Evolutionary conservation across 2,329 filamentous ascomycete genomes (phyloP), one percentile per base, ranked within the genome.

Genomic region (Aspergillus neoniger): DNA sequence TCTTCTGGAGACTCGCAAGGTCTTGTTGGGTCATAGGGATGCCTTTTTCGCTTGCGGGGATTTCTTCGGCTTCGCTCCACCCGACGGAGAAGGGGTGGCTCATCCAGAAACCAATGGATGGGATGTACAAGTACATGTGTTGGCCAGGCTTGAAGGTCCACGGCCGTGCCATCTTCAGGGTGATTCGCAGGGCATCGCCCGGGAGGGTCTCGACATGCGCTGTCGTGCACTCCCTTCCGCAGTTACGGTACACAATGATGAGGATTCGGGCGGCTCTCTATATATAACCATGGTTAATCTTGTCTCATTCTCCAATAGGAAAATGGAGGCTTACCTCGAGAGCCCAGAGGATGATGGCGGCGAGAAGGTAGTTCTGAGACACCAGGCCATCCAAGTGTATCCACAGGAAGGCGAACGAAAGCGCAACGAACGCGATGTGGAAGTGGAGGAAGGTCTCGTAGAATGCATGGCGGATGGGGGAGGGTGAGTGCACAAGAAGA

Each of bases 391-490:
- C 85, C 9, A 90, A 87, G 79, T 98, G 95, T 39, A 93, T 80
- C 84, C 88, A 95, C 8, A 93, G 87, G 69, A 88, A 88, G 59
- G 85, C 81, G 54, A 97, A 85, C 51, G 82, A 80, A 57, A 91
- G 72, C 38, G 89, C 76, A 41, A 88, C 92, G 54, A 96, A 79
- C 39, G 91, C 75, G 67, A 96, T 92, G 78, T 98, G 95, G 30
- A 89, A 78, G 73, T 91, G 91, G 69, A 98, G 84, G 79, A 99
- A 99, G 1, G 92, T 96, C 79, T 99, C 95, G 80, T 99, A 99
- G 74, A 96, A 97, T 41, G 93, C 92, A 76, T 97, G 94, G 63
- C 95, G 88, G 55, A 99, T 73, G 0, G 92, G 89, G 2, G 92
- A 94, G 57, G 90, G 80, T 9, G 92, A 89, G 28, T 89, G 81